Percentiles rank a stretch among this genome's conserved stretches.
Evolutionary conservation across 306 rosid species (phyloP).

Genomic region (Urtica urens): DNA sequence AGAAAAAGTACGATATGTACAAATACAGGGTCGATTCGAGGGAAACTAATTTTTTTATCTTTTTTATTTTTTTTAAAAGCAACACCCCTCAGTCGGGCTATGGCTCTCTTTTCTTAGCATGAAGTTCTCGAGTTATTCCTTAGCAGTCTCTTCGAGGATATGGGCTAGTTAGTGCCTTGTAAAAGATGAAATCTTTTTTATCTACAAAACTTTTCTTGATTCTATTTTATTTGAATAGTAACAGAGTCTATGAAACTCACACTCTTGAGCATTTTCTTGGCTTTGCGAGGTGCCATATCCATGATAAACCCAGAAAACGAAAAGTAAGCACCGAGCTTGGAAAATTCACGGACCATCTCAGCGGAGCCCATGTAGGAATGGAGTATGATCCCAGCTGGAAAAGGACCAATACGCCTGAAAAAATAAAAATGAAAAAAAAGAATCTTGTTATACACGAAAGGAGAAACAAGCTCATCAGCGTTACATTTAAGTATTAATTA

Average conservation of each 20-base stretch:
- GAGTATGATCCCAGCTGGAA: constrained; percentile 85
- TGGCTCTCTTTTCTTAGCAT: no score
- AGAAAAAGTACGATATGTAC: no score
- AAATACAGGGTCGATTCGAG: no score
- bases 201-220: no score
- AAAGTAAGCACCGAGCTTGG: constrained; percentile 74
- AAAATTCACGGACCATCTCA: constrained; percentile 84
- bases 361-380: constrained; percentile 89
- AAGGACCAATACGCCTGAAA: constrained; percentile 67
- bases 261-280: constrained; percentile 70
- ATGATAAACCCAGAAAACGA: constrained; percentile 83
- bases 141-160: no score
- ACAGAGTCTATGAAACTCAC: constrained; percentile 21
- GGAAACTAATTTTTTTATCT: no score
- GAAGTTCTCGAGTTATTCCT: no score
- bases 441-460: neutral
- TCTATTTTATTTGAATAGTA: no score
- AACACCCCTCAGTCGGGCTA: no score
- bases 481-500: neutral
- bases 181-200: no score
- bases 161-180: no score
- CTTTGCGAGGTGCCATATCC: constrained; percentile 58
- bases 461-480: neutral
- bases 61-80: no score
- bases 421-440: constrained; percentile 1